A percentile compares a stretch with the other conserved stretches of the same genome.
Conservation (phyloP, 805 yeast genomes). For the Dipodascus albidus region DNA sequence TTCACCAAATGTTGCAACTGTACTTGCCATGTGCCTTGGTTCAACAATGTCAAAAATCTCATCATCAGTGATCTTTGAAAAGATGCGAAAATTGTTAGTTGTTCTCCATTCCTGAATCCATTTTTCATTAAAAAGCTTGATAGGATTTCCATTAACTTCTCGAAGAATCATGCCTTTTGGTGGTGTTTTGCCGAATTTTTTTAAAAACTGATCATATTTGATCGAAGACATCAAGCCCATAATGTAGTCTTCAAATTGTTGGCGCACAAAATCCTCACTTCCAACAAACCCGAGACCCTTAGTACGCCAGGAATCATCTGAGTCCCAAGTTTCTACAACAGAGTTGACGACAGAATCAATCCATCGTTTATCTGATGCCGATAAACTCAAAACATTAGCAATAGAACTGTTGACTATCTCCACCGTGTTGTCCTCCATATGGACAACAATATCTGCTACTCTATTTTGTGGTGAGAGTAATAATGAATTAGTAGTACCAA, state of each 20-base stretch:
- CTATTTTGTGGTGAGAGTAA: conserved; percentile 46
- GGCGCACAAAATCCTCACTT: conserved; percentile 79
- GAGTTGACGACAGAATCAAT: conserved; percentile 44
- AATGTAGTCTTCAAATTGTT: conserved; percentile 83
- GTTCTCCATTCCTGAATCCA: conserved; percentile 44
- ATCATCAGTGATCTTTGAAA: conserved; percentile 49
- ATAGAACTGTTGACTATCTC: conserved; percentile 36
- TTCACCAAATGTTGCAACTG: neutral
- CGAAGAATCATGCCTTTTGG: conserved; percentile 24
- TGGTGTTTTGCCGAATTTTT: conserved; percentile 28
- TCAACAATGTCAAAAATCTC: conserved; percentile 54
- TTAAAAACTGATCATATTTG: conserved; percentile 52
- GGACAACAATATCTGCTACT: conserved; percentile 58
- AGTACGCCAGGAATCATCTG: conserved; percentile 29
- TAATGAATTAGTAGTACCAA: conserved; percentile 83
- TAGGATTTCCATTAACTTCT: conserved; percentile 25
- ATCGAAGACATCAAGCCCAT: conserved; percentile 62
- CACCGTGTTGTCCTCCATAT: conserved; percentile 24
- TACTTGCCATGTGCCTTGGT: conserved; percentile 29
- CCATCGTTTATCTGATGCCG: conserved; percentile 63
- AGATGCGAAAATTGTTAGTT: conserved; percentile 45
- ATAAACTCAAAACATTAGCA: conserved; percentile 34
- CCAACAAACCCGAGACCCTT: conserved; percentile 45
- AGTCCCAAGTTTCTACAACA: conserved; percentile 36
- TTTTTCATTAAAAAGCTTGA: conserved; percentile 31